Conservation (phyloP, 2,329 filamentous ascomycete genomes). For the Incumbomyces lentus region DNA sequence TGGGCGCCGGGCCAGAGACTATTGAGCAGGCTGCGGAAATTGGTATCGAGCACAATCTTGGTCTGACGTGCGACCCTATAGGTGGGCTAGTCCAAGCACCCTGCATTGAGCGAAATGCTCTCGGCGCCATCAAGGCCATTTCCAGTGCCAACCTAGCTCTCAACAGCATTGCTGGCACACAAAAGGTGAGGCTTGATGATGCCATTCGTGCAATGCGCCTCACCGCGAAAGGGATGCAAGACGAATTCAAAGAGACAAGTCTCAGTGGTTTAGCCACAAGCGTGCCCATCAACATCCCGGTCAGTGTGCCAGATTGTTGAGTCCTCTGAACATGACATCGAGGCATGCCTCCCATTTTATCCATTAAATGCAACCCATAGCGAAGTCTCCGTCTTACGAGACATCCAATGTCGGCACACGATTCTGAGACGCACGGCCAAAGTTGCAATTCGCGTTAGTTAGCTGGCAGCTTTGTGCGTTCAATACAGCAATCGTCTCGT, state of each 20-base stretch:
- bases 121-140: constrained; percentile 17
- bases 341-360: background rate
- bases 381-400: background rate
- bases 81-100: constrained; percentile 17
- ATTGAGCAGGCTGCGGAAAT: constrained; percentile 18
- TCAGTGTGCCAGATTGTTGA: constrained; percentile 18
- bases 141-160: constrained; percentile 16
- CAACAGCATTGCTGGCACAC: constrained; percentile 12
- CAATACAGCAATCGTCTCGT: no score
- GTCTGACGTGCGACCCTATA: constrained; percentile 17
- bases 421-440: no score
- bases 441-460: no score
- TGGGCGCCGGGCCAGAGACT: constrained; percentile 15
- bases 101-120: constrained; percentile 17
- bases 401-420: background rate
- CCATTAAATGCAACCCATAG: background rate
- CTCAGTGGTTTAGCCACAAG: constrained; percentile 16
- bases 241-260: constrained; percentile 19
- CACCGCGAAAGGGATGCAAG: constrained; percentile 16
- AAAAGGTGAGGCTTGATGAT: constrained; percentile 17
- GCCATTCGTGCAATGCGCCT: constrained; percentile 18
- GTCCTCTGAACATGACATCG: background rate
- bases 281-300: constrained; percentile 15
- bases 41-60: constrained; percentile 18
- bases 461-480: no score